These are phyloP conservation scores for Komagataella mondaviorum DNA, from an alignment of 805 yeast genomes.

Conservation along the genomic window DNA sequence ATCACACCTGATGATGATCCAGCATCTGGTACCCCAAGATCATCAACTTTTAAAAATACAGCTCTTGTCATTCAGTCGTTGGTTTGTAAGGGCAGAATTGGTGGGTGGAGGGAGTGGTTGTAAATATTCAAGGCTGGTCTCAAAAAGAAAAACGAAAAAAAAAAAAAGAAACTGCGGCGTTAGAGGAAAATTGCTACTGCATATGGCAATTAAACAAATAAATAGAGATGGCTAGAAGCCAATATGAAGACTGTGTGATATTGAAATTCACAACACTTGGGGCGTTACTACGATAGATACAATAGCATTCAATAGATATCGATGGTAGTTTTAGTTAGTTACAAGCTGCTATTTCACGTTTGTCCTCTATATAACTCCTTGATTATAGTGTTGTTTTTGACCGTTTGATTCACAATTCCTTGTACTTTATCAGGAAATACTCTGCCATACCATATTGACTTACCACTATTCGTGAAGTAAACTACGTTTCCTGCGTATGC, in stretches of 20 bases:
- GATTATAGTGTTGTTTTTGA: constrained; percentile 34
- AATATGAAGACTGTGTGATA: background rate
- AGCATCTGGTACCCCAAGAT: background rate
- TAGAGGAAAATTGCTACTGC: background rate
- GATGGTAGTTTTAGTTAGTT: no score
- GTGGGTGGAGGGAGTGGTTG: background rate
- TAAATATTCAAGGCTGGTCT: background rate
- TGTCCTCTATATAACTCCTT: constrained; percentile 43
- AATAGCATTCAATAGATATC: no score
- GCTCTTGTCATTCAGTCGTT: background rate
- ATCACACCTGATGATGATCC: constrained; percentile 25
- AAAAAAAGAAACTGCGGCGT: background rate
- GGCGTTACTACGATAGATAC: no score
- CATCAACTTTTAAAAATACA: background rate
- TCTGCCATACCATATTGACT: constrained; percentile 63
- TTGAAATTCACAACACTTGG: no score
- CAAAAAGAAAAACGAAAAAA: background rate
- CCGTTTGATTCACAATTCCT: constrained; percentile 44
- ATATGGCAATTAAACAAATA: background rate
- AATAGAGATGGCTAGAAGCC: background rate
- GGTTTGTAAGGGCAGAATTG: background rate
- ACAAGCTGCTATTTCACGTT: no score
- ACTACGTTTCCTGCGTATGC: constrained; percentile 76
- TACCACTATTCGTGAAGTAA: constrained; percentile 31
- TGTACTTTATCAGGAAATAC: constrained; percentile 56